Percentiles rank a stretch among this genome's conserved stretches.
These are phyloP conservation scores for Crithidia expoeki DNA, from an alignment of 208 protist genomes.

Conservation along the genomic window DNA sequence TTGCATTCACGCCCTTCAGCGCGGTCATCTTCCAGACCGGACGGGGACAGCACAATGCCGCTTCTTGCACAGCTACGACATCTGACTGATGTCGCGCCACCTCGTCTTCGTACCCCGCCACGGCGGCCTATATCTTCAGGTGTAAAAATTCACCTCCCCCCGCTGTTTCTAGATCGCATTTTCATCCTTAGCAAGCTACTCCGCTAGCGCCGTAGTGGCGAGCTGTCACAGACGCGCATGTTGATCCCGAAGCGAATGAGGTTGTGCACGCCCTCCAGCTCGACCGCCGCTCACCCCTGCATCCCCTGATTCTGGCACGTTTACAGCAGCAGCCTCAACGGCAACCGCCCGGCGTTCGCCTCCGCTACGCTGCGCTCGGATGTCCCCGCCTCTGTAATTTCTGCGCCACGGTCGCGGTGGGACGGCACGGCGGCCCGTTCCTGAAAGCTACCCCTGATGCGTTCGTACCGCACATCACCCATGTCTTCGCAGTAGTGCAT, in stretches of 20 bases:
- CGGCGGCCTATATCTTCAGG: slow-evolving; percentile 26
- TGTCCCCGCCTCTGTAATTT: neutral
- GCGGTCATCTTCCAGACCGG: slow-evolving; percentile 46
- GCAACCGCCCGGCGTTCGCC: neutral
- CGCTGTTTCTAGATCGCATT: slow-evolving; percentile 13
- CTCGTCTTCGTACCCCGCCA: slow-evolving; percentile 31
- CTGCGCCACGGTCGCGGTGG: neutral
- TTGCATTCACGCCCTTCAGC: slow-evolving; percentile 28
- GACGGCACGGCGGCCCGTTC: neutral
- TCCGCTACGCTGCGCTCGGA: neutral
- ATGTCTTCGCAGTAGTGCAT: neutral
- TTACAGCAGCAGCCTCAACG: slow-evolving; percentile 31
- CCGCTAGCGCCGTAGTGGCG: neutral
- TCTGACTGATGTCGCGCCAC: slow-evolving; percentile 19
- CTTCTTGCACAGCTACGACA: slow-evolving; percentile 26
- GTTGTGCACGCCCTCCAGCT: slow-evolving; percentile 30
- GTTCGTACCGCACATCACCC: neutral
- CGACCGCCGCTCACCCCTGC: slow-evolving; percentile 32
- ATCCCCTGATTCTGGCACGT: slow-evolving; percentile 42
- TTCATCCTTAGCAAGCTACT: slow-evolving; percentile 31
- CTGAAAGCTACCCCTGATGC: neutral
- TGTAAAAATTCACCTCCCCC: slow-evolving; percentile 38
- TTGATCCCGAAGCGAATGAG: slow-evolving; percentile 27
- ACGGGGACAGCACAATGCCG: slow-evolving; percentile 40
- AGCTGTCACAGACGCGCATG: slow-evolving; percentile 19